A percentile compares a stretch with the other conserved stretches of the same genome.
phyloP scores from a whole-genome alignment of 2,329 filamentous ascomycete genomes.

The Trichophyton benhamiae region DNA sequence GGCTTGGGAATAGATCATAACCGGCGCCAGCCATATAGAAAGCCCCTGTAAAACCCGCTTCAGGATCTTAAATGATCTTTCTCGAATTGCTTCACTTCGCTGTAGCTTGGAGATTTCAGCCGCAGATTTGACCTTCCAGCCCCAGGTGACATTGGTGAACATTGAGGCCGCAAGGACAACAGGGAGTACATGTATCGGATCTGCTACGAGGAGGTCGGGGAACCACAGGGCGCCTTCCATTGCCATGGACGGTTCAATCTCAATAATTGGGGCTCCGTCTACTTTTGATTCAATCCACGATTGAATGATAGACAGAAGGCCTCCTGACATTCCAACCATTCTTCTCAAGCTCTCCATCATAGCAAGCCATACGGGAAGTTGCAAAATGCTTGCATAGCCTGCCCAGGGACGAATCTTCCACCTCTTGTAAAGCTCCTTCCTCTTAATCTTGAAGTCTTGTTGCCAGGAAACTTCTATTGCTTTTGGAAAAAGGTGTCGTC shows the following conservation, averaged over 20 bases:
- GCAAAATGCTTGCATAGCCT: slow-evolving; percentile 24
- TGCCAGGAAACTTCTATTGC: slow-evolving; percentile 16
- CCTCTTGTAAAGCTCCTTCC: slow-evolving; percentile 7
- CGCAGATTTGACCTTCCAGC: slow-evolving; percentile 16
- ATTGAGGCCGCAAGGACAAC: slow-evolving; percentile 38
- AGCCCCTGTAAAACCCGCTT: slow-evolving; percentile 25
- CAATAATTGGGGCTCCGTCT: slow-evolving; percentile 10
- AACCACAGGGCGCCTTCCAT: slow-evolving; percentile 52
- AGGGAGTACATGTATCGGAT: slow-evolving; percentile 41
- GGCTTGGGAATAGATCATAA: slow-evolving; percentile 24
- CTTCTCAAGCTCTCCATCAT: slow-evolving; percentile 37
- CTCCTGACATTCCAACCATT: slow-evolving; percentile 35
- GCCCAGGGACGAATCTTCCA: slow-evolving; percentile 26
- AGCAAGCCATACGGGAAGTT: slow-evolving; percentile 36
- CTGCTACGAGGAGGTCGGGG: slow-evolving; percentile 42
- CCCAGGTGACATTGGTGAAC: slow-evolving; percentile 35
- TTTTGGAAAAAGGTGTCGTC: slow-evolving; percentile 14
- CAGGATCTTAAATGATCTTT: slow-evolving; percentile 17
- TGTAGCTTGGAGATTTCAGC: slow-evolving; percentile 10
- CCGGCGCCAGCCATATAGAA: slow-evolving; percentile 31
- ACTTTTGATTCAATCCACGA: slow-evolving; percentile 16
- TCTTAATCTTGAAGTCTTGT: neutral
- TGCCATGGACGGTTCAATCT: slow-evolving; percentile 39
- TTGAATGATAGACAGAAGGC: slow-evolving; percentile 30
- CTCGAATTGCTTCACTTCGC: slow-evolving; percentile 2